Percentiles rank a stretch among this genome's conserved stretches.
Conservation (phyloP, 2,329 filamentous ascomycete species). For the Aspergillus ibericus region DNA sequence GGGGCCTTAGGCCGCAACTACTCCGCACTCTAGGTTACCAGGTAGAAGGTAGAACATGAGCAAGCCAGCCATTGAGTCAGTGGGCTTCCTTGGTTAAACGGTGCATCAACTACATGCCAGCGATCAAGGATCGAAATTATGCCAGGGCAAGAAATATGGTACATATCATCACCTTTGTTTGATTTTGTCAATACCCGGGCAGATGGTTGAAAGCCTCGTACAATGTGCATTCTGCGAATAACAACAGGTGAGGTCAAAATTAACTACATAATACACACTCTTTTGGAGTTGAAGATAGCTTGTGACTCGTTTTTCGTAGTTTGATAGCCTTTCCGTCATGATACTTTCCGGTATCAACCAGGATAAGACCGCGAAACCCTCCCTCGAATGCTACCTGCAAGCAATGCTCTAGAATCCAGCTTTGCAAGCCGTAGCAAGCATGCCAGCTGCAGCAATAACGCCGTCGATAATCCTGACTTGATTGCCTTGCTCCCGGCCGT, state of each 20-base stretch:
- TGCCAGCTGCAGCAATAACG: slow-evolving; percentile 39
- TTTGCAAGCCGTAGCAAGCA: slow-evolving; percentile 39
- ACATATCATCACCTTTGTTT: no score
- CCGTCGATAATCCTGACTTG: slow-evolving; percentile 75
- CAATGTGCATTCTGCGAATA: background rate
- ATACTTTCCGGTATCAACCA: background rate
- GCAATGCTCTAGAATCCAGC: slow-evolving; percentile 30
- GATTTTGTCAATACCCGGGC: background rate
- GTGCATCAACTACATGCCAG: no score
- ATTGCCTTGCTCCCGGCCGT: slow-evolving; percentile 60
- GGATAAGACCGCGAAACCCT: background rate
- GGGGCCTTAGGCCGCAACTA: slow-evolving; percentile 27
- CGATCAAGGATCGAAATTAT: no score
- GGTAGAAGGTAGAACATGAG: background rate
- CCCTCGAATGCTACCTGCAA: background rate
- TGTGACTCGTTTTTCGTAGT: background rate
- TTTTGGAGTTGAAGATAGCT: background rate
- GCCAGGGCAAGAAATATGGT: no score
- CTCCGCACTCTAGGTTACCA: background rate
- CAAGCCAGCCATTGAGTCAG: no score
- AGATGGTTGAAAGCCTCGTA: background rate
- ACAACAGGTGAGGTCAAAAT: background rate
- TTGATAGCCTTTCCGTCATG: background rate
- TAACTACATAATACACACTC: background rate
- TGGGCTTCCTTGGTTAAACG: no score